These are phyloP conservation scores for Podospora anserina DNA, from an alignment of 495 filamentous ascomycete species.

Conservation along the genomic window DNA sequence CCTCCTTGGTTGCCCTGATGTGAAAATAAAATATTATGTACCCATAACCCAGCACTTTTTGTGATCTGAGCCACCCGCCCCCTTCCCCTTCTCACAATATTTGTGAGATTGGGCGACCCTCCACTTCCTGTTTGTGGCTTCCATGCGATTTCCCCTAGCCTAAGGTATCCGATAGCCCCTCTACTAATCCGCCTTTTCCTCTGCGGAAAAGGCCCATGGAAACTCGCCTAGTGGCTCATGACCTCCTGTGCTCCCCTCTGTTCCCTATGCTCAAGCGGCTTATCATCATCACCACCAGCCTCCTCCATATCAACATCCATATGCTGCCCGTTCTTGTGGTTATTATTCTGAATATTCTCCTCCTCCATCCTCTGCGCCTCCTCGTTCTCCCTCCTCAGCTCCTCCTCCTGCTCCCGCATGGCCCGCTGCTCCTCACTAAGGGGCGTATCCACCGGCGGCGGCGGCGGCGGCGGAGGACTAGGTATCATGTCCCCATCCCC, in stretches of 20 bases:
- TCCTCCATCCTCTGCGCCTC: conserved; percentile 43
- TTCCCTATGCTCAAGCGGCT: conserved; percentile 9
- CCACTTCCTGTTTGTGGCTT: too few relatives aligned
- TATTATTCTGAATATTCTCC: conserved; percentile 25
- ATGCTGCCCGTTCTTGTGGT: background rate
- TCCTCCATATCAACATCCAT: conserved; percentile 13
- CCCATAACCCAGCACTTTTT: too few relatives aligned
- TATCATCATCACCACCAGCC: background rate
- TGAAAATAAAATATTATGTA: too few relatives aligned
- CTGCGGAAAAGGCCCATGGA: too few relatives aligned
- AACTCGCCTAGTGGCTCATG: conserved; percentile 29
- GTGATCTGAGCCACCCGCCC: too few relatives aligned
- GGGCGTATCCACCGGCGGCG: conserved; percentile 34
- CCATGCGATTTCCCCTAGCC: too few relatives aligned
- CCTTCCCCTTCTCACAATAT: too few relatives aligned
- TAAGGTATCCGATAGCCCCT: too few relatives aligned
- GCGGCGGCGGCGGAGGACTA: conserved; percentile 46
- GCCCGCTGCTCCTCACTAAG: conserved; percentile 37
- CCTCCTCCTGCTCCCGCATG: conserved; percentile 44
- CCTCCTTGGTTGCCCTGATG: too few relatives aligned
- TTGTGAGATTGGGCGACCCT: too few relatives aligned
- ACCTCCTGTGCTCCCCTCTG: conserved; percentile 29
- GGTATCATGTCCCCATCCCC: conserved; percentile 21
- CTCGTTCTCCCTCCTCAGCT: conserved; percentile 36
- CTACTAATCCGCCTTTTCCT: too few relatives aligned